phyloP scores from a whole-genome alignment of 2,329 filamentous ascomycete species.

The Phoma herbarum region DNA sequence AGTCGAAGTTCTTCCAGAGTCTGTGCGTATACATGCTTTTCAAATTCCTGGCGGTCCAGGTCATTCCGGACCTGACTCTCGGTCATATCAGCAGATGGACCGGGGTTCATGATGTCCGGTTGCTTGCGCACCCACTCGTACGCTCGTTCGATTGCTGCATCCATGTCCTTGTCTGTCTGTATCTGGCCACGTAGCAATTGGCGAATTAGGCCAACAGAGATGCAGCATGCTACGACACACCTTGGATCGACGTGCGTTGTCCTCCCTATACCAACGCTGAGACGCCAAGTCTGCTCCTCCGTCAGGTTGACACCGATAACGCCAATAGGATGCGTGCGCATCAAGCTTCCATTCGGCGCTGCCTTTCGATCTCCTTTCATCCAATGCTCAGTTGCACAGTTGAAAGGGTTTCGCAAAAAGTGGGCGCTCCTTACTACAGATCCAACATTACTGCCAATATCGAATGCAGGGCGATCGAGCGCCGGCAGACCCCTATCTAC shows the following conservation, averaged over 20 bases:
- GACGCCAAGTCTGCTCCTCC: constrained; percentile 56
- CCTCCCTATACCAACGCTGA: constrained; percentile 55
- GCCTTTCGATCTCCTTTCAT: constrained; percentile 49
- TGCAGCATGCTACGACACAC: constrained; percentile 60
- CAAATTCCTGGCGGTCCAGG: constrained; percentile 56
- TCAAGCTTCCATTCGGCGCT: constrained; percentile 63
- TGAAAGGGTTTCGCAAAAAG: constrained; percentile 55
- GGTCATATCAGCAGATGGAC: constrained; percentile 38
- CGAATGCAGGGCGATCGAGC: constrained; percentile 59
- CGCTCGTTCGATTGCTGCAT: constrained; percentile 53
- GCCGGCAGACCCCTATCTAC: constrained; percentile 58
- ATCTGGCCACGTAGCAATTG: constrained; percentile 59
- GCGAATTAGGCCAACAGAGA: constrained; percentile 59
- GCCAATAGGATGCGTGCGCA: constrained; percentile 63
- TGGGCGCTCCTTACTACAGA: constrained; percentile 53
- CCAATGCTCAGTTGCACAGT: constrained; percentile 55
- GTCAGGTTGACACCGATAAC: constrained; percentile 56
- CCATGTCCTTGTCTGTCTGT: constrained; percentile 51
- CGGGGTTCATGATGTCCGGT: constrained; percentile 35
- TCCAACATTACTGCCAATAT: constrained; percentile 59
- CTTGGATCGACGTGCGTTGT: constrained; percentile 63
- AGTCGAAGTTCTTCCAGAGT: constrained; percentile 54
- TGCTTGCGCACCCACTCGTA: constrained; percentile 53
- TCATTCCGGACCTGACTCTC: constrained; percentile 26
- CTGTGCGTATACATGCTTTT: constrained; percentile 51